Base-by-base conservation (phyloP, 176 grass and related monocot genomes). In the Avena eriantha region DNA sequence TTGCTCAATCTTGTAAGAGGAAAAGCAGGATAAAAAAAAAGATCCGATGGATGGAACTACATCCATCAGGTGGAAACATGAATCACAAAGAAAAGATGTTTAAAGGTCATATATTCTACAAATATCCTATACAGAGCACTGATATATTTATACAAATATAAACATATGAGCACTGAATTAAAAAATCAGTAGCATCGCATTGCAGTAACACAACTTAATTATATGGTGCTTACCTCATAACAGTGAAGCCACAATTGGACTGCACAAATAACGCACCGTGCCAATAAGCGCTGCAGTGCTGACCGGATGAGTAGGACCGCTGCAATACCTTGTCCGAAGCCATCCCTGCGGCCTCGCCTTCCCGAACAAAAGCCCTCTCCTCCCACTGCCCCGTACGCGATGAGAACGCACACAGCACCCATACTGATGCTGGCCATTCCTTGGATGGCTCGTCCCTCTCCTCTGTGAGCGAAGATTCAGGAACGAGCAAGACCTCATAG, bases 371-470 rank as follows among this genome's bases (percentile, higher is more conserved):
- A 16, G 23, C 23, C 23, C 73, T 76, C 47, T 76, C 46, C 22
- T 76, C 73, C 73, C 73, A 76, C 47, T 51, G 22, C 7, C 73
- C 73, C 23, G 47, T 76, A 23, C 73, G 73, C 18, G 73, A 53
- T 51, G 73, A 76, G 46, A 51, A 76, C 7, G 49, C 23, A 14
- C 23, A 29, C 21, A 50, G 0, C 14, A 50, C 14, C 46, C 72
- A 51, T 29, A 10, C 23, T 12, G 66, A 69, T 69, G 66, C 66
- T 39, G 71, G 71, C 45, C 71, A 74, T 48, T 74, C 71, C 66
- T 39, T 41, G 66, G 66, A 69, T 36, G 67, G 67, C 8, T 21
- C 34, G 8, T 19, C 66, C 66, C 66, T 39, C 66, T 69, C 33
- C 33, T 69, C 16, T 69, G 0, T 0, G 17, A 18, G 33, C 3